phyloP scores from a whole-genome alignment of 2,329 filamentous ascomycete species.

The Aspergillus japonicus region DNA sequence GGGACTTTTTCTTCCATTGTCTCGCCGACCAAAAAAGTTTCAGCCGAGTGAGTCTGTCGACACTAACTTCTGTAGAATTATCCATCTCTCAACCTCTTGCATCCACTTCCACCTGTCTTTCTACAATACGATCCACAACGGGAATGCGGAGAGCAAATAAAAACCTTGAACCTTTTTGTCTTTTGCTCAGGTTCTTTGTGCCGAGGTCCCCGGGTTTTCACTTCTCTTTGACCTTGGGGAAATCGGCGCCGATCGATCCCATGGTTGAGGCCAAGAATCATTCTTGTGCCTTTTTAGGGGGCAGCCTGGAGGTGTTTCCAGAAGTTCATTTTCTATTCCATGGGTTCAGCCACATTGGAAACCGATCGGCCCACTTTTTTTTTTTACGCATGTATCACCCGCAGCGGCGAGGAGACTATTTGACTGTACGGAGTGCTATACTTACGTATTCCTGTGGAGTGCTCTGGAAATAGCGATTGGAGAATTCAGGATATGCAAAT shows the following conservation, averaged over 20 bases:
- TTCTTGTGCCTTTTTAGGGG: not conserved
- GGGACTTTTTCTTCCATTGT: not conserved
- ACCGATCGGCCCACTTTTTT: conserved; percentile 14
- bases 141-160: not conserved
- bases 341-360: conserved; percentile 12
- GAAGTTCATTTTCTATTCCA: conserved; percentile 9
- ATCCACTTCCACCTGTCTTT: not conserved
- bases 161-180: not conserved
- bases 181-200: not conserved
- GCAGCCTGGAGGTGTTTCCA: conserved; percentile 4
- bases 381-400: not conserved
- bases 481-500: no score
- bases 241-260: conserved; percentile 7
- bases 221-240: not conserved
- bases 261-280: conserved; percentile 17
- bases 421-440: not conserved
- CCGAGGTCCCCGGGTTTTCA: not conserved
- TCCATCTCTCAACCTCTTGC: not conserved
- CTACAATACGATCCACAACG: not conserved
- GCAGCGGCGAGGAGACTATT: conserved; percentile 1
- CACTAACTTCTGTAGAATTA: not conserved
- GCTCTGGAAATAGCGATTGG: no score
- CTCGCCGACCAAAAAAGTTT: not conserved
- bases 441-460: not conserved
- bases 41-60: no score